Percentiles rank a stretch among this genome's conserved stretches.
Evolutionary conservation across 2,329 filamentous ascomycete species (phyloP).

Genomic region (Pseudovirgaria hyperparasitica): DNA sequence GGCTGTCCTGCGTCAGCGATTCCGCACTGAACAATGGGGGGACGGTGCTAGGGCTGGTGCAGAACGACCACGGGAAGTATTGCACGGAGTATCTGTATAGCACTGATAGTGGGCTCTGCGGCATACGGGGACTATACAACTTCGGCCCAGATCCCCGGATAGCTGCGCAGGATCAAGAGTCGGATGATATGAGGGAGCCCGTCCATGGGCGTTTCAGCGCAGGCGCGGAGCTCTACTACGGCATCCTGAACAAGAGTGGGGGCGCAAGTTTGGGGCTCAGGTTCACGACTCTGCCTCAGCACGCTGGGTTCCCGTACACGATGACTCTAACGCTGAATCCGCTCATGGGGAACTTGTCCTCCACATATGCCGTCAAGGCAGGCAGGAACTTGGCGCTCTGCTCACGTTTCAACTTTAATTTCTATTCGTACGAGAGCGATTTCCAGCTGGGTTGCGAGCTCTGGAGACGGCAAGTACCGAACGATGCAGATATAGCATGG

Average conservation of each 20-base stretch:
- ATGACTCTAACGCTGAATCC: constrained; percentile 90
- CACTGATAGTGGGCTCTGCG: constrained; percentile 81
- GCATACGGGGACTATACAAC: constrained; percentile 83
- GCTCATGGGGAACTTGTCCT: constrained; percentile 83
- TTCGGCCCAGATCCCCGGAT: constrained; percentile 60
- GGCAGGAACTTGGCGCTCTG: constrained; percentile 73
- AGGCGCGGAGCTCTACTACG: constrained; percentile 91
- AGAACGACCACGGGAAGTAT: constrained; percentile 79
- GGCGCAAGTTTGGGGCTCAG: constrained; percentile 80
- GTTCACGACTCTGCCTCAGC: constrained; percentile 74
- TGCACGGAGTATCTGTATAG: constrained; percentile 83
- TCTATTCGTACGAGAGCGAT: constrained; percentile 95
- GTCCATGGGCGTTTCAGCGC: constrained; percentile 76
- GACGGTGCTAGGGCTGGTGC: constrained; percentile 58
- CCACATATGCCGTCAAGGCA: constrained; percentile 83
- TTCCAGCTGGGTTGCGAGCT: constrained; percentile 86
- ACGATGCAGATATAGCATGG: constrained; percentile 29
- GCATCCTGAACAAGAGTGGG: constrained; percentile 83
- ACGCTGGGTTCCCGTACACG: constrained; percentile 78
- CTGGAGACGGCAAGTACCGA: constrained; percentile 62
- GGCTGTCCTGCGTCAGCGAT: constrained; percentile 67
- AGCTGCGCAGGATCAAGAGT: constrained; percentile 8
- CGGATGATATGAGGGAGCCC: constrained; percentile 33
- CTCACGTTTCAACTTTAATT: constrained; percentile 90
- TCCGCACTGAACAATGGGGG: constrained; percentile 60